Conservation (phyloP, 805 yeast genomes). For the Kazachstania africana region DNA sequence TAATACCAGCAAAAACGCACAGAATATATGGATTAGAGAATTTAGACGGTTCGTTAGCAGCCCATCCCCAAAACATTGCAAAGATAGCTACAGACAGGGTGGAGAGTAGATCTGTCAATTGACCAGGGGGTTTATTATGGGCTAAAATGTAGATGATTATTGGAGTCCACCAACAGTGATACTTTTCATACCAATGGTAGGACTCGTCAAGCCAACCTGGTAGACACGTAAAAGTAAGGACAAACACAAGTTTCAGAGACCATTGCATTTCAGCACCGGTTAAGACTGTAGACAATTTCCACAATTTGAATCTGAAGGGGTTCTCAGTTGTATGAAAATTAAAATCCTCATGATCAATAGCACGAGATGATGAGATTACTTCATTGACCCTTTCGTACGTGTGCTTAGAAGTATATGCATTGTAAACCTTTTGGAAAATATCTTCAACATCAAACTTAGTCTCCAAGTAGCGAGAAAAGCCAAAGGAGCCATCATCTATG, state of each 20-base stretch:
- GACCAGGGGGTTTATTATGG: conserved; percentile 32
- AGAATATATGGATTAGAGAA: conserved; percentile 30
- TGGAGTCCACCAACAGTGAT: conserved; percentile 35
- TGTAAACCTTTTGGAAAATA: conserved; percentile 33
- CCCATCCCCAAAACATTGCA: conserved; percentile 40
- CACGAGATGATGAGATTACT: conserved; percentile 17
- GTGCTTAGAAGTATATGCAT: conserved; percentile 33
- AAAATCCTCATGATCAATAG: conserved; percentile 33
- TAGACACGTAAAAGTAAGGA: conserved; percentile 28
- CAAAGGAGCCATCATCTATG: conserved; percentile 36
- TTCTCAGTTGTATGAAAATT: conserved; percentile 29
- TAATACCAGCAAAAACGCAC: conserved; percentile 29
- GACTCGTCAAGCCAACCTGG: conserved; percentile 35
- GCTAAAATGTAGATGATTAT: conserved; percentile 27
- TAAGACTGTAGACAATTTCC: conserved; percentile 27
- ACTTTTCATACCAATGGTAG: conserved; percentile 31
- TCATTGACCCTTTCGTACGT: conserved; percentile 8
- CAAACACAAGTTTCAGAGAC: conserved; percentile 31
- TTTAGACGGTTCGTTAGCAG: conserved; percentile 30
- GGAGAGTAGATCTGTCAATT: conserved; percentile 25
- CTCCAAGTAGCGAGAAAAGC: conserved; percentile 32
- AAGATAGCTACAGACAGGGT: conserved; percentile 27
- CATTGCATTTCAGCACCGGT: conserved; percentile 32
- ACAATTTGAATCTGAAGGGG: conserved; percentile 27
- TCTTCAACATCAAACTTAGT: conserved; percentile 35